phyloP scores from a whole-genome alignment of 768 basidiomycete species.

The Serendipita sp. region DNA sequence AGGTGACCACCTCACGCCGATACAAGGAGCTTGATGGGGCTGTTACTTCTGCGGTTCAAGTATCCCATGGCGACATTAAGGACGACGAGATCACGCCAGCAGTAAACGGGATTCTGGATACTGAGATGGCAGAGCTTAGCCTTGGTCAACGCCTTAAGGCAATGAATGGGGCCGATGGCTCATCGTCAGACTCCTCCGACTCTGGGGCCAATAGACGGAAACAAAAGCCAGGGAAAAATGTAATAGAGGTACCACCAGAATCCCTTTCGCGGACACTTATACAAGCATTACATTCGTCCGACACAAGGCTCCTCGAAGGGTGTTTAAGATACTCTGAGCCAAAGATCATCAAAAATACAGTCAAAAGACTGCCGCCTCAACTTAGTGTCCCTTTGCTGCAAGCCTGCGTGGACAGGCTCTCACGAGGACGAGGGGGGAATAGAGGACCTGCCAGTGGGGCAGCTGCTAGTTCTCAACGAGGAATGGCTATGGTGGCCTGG shows the following conservation, averaged over 20 bases:
- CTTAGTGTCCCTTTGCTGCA: constrained; percentile 72
- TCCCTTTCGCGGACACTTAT: constrained; percentile 88
- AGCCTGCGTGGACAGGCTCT: constrained; percentile 78
- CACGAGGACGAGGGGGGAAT: constrained; percentile 50
- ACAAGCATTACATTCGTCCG: constrained; percentile 91
- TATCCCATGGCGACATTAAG: constrained; percentile 27
- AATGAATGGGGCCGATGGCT: constrained; percentile 29
- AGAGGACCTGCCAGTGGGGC: constrained; percentile 66
- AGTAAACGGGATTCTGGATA: constrained; percentile 53
- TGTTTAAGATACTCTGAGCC: constrained; percentile 73
- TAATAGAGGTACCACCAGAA: constrained; percentile 38
- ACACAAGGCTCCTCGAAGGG: constrained; percentile 71
- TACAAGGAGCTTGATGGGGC: constrained; percentile 50
- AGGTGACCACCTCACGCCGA: constrained; percentile 30
- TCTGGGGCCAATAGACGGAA: not conserved
- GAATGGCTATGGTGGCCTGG: constrained; percentile 54
- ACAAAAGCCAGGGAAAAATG: not conserved
- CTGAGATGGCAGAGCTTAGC: constrained; percentile 77
- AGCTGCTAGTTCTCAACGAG: constrained; percentile 65
- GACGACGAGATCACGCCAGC: constrained; percentile 21
- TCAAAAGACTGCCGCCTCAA: constrained; percentile 70
- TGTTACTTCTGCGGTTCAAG: constrained; percentile 29
- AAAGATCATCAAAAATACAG: constrained; percentile 70
- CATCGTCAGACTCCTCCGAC: not conserved
- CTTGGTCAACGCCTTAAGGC: constrained; percentile 81